Percentiles rank a stretch among this genome's conserved stretches.
phyloP scores from a whole-genome alignment of 78 protist species.

The Speleostelium caveatum region DNA sequence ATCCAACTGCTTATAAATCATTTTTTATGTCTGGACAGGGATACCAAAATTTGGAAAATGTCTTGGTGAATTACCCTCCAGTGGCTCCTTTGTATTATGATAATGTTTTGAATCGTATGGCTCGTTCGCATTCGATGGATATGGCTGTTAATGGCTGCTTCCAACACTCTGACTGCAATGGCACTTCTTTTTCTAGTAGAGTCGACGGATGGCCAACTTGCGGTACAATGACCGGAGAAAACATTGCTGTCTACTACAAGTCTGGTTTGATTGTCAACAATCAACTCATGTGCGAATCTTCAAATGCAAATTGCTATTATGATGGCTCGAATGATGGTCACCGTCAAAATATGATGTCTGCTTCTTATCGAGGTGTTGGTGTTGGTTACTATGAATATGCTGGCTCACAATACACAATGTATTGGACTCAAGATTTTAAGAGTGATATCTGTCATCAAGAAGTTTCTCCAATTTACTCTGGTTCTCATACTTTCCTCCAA shows the following conservation, averaged over 20 bases:
- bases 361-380: not conserved
- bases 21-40: not conserved
- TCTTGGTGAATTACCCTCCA: not conserved
- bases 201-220: not conserved
- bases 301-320: not conserved
- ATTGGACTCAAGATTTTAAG: conserved; percentile 56
- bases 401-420: not conserved
- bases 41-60: not conserved
- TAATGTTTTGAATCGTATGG: not conserved
- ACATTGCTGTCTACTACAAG: not conserved
- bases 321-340: conserved; percentile 39
- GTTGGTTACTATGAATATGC: conserved; percentile 10
- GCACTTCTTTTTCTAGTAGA: conserved; percentile 6
- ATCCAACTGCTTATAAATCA: conserved; percentile 1
- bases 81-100: conserved; percentile 7
- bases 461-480: conserved; percentile 17
- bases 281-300: conserved; percentile 12
- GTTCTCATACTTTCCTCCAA: conserved; percentile 8
- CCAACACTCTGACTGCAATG: not conserved
- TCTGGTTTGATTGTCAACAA: not conserved
- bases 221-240: not conserved
- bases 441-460: conserved; percentile 1
- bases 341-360: conserved; percentile 11
- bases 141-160: not conserved
- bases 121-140: not conserved